Conservation (phyloP, 306 rosid genomes). For the Gastrolobium villosum region DNA sequence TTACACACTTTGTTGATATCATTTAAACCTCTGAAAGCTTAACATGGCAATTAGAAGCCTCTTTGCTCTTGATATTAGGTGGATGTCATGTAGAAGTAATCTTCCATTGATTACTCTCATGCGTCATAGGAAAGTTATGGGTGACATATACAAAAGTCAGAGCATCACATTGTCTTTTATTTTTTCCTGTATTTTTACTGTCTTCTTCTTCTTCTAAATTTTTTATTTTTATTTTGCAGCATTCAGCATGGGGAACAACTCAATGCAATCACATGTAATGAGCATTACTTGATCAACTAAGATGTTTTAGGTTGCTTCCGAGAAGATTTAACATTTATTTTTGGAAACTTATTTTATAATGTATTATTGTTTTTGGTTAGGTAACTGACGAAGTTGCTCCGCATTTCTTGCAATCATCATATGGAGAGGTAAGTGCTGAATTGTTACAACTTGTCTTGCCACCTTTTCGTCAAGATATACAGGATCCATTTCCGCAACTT, state of each 20-base stretch:
- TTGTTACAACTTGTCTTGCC: no score
- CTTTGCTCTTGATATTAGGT: not conserved
- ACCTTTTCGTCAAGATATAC: no score
- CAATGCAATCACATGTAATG: slow-evolving; percentile 33
- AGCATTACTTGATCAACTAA: not conserved
- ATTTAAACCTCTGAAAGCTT: not conserved
- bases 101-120: not conserved
- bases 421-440: no score
- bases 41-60: slow-evolving; percentile 13
- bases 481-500: no score
- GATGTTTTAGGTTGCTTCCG: slow-evolving; percentile 6
- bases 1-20: not conserved
- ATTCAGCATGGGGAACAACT: not conserved
- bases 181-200: not conserved
- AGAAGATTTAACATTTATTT: not conserved
- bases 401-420: no score
- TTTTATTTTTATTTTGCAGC: slow-evolving; percentile 35
- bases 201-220: not conserved
- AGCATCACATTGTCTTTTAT: not conserved
- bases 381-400: no score
- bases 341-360: not conserved
- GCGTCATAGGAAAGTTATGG: not conserved
- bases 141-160: slow-evolving; percentile 4
- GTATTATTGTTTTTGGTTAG: no score
- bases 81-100: not conserved